A percentile compares a stretch with the other conserved stretches of the same genome.
Evolutionary conservation across 805 yeast species (phyloP).

Genomic region (Nakazawaea wyomingensis): DNA sequence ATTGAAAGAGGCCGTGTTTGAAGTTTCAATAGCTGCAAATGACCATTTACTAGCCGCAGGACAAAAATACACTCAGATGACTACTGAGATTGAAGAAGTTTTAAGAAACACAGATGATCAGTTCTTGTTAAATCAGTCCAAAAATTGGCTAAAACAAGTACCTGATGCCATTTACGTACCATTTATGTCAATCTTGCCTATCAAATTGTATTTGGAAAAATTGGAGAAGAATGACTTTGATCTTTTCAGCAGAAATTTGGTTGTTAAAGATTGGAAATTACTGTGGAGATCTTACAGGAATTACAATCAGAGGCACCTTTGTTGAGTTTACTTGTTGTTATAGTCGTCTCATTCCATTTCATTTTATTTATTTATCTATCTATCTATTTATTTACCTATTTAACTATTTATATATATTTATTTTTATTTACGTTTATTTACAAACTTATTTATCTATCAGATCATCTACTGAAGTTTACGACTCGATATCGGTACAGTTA

Average conservation of each 20-base stretch:
- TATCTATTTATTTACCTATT: slow-evolving; percentile 6
- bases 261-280: slow-evolving; percentile 56
- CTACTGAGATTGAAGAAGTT: slow-evolving; percentile 29
- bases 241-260: slow-evolving; percentile 38
- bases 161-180: slow-evolving; percentile 69
- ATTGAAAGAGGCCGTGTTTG: slow-evolving; percentile 57
- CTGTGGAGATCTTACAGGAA: slow-evolving; percentile 54
- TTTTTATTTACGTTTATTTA: too few relatives aligned
- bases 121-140: slow-evolving; percentile 23
- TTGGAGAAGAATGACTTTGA: slow-evolving; percentile 66
- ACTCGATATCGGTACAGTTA: too few relatives aligned
- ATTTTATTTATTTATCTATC: slow-evolving; percentile 4
- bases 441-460: too few relatives aligned
- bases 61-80: slow-evolving; percentile 39
- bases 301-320: slow-evolving; percentile 36
- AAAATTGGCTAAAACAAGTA: slow-evolving; percentile 38
- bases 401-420: slow-evolving; percentile 3
- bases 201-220: slow-evolving; percentile 52
- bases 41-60: slow-evolving; percentile 74
- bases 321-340: slow-evolving; percentile 12
- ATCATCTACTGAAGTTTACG: too few relatives aligned
- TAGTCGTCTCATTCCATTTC: background rate
- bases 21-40: slow-evolving; percentile 69
- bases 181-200: slow-evolving; percentile 61
- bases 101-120: slow-evolving; percentile 22